Evolutionary conservation across 1,284 basidiomycete species (phyloP).

Genomic region (Athelia psychrophila): DNA sequence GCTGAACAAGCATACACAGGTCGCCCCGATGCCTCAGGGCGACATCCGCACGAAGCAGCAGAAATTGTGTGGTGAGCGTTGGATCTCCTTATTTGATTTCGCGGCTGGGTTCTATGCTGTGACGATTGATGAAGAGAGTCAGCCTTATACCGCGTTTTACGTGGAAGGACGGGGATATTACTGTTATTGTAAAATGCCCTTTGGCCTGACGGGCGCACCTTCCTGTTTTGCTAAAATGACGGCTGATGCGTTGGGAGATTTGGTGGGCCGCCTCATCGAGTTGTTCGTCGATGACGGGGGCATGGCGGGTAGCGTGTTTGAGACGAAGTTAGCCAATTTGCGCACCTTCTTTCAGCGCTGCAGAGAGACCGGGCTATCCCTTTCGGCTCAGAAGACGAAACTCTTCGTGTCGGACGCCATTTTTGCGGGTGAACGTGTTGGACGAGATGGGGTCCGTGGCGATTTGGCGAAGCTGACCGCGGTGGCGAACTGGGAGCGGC

Average conservation of each 20-base stretch:
- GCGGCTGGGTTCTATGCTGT: slow-evolving; percentile 17
- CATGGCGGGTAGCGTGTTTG: slow-evolving; percentile 8
- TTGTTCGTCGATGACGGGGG: slow-evolving; percentile 12
- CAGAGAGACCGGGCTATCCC: slow-evolving; percentile 5
- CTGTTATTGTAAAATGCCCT: slow-evolving; percentile 13
- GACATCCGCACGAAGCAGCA: slow-evolving; percentile 14
- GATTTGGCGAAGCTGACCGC: slow-evolving; percentile 17
- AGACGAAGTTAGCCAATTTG: slow-evolving; percentile 2
- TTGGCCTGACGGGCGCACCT: slow-evolving; percentile 16
- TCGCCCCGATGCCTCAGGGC: slow-evolving; percentile 13
- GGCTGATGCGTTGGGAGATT: slow-evolving; percentile 4
- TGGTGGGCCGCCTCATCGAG: slow-evolving; percentile 9
- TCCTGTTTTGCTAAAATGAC: slow-evolving; percentile 13
- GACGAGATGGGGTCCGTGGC: not conserved
- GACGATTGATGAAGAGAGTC: slow-evolving; percentile 6
- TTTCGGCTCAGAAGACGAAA: slow-evolving; percentile 11
- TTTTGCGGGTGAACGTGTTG: slow-evolving; percentile 4
- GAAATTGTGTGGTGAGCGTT: slow-evolving; percentile 11
- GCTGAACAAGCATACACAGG: slow-evolving; percentile 11
- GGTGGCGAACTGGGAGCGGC: slow-evolving; percentile 29
- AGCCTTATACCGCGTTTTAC: slow-evolving; percentile 15
- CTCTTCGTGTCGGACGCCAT: slow-evolving; percentile 17
- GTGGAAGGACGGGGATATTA: slow-evolving; percentile 13
- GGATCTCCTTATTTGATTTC: slow-evolving; percentile 12
- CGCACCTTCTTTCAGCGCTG: not conserved